Conservation (phyloP, 306 rosid genomes). For the Sesbania bispinosa region DNA sequence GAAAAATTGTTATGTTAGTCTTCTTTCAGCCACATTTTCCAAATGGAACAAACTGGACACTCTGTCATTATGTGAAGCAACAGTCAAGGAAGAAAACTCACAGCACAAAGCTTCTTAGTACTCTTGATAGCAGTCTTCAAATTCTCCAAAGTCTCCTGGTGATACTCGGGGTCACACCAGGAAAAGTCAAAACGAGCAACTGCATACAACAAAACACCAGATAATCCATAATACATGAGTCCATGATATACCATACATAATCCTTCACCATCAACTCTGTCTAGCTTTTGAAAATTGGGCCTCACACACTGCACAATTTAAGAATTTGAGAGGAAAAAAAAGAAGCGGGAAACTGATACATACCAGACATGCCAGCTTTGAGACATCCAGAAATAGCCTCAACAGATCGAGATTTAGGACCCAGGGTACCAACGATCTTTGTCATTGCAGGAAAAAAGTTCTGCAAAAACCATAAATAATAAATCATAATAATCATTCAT, state of each 20-base stretch:
- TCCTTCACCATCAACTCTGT: background rate
- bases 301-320: background rate
- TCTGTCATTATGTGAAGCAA: background rate
- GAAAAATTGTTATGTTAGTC: background rate
- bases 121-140: conserved; percentile 76
- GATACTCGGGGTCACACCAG: conserved; percentile 73
- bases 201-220: conserved; percentile 35
- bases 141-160: conserved; percentile 90
- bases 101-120: conserved; percentile 97
- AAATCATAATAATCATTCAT: background rate
- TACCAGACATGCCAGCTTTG: conserved; percentile 98
- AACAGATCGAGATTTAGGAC: conserved; percentile 83
- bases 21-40: background rate
- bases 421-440: conserved; percentile 94
- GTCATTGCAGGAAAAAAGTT: conserved; percentile 88
- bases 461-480: conserved; percentile 37
- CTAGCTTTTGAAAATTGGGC: background rate
- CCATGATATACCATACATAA: background rate
- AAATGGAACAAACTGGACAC: background rate
- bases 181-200: conserved; percentile 98
- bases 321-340: background rate
- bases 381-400: conserved; percentile 79
- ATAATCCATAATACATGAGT: conserved; percentile 6
- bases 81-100: conserved; percentile 38
- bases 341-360: background rate